Evolutionary conservation across 1,284 basidiomycete genomes (phyloP).

Genomic region (Rhodotorula sp.): DNA sequence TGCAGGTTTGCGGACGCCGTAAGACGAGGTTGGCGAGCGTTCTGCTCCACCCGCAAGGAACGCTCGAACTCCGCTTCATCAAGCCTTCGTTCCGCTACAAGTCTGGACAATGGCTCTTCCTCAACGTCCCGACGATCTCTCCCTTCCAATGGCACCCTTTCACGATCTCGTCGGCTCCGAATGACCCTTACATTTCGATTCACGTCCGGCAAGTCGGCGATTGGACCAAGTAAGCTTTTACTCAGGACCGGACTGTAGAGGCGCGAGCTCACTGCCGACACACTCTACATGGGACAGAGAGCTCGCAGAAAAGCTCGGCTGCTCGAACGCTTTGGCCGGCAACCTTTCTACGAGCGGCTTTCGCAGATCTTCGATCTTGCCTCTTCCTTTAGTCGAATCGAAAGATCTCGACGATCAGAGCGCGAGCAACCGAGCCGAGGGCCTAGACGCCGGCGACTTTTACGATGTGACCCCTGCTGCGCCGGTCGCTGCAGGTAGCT

Average conservation of each 20-base stretch:
- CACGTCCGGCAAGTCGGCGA: conserved; percentile 90
- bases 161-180: conserved; percentile 87
- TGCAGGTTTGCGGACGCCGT: conserved; percentile 52
- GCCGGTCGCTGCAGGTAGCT: conserved; percentile 46
- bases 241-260: background rate
- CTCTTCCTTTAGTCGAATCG: background rate
- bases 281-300: conserved; percentile 44
- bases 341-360: conserved; percentile 56
- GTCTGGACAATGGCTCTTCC: conserved; percentile 84
- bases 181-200: conserved; percentile 81
- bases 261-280: background rate
- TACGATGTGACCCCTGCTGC: conserved; percentile 62
- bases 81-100: conserved; percentile 86
- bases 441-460: conserved; percentile 60
- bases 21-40: conserved; percentile 71
- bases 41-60: conserved; percentile 56
- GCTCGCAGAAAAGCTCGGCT: conserved; percentile 77
- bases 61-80: conserved; percentile 82
- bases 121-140: conserved; percentile 79
- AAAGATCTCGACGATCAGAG: background rate
- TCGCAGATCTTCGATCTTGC: background rate
- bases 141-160: conserved; percentile 79
- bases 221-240: conserved; percentile 60
- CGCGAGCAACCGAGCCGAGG: conserved; percentile 32
- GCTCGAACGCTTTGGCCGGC: conserved; percentile 67